Percentiles rank a stretch among this genome's conserved stretches.
Evolutionary conservation across 2,329 filamentous ascomycete genomes (phyloP).

Genomic region (Colletotrichum simmondsii): DNA sequence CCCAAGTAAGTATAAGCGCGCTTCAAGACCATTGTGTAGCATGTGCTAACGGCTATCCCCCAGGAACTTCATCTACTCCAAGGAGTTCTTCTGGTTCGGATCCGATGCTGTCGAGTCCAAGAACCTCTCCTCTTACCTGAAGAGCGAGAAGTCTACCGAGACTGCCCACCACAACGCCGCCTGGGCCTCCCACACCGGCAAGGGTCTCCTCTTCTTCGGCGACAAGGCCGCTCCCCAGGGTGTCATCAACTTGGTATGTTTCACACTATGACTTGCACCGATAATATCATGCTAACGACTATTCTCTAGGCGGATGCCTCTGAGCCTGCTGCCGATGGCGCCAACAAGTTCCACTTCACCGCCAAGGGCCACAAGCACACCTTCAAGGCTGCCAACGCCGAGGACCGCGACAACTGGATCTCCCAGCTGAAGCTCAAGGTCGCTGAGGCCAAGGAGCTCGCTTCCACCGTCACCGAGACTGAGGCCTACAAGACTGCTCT

Average conservation of each 20-base stretch:
- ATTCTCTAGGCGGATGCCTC: slow-evolving; percentile 64
- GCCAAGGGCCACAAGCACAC: slow-evolving; percentile 90
- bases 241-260: slow-evolving; percentile 85
- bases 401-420: slow-evolving; percentile 94
- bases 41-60: slow-evolving; percentile 37
- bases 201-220: slow-evolving; percentile 92
- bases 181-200: slow-evolving; percentile 93
- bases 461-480: slow-evolving; percentile 77
- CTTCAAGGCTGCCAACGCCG: slow-evolving; percentile 81
- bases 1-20: slow-evolving; percentile 78
- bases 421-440: slow-evolving; percentile 84
- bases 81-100: slow-evolving; percentile 93
- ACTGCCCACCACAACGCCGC: slow-evolving; percentile 82
- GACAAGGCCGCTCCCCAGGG: slow-evolving; percentile 85
- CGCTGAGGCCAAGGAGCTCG: slow-evolving; percentile 85
- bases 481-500: slow-evolving; percentile 91
- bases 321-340: slow-evolving; percentile 80
- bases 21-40: too few species aligned
- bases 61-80: slow-evolving; percentile 89
- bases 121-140: slow-evolving; percentile 80
- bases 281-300: slow-evolving; percentile 40
- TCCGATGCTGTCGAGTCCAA: slow-evolving; percentile 79
- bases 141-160: slow-evolving; percentile 85
- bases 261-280: not conserved
- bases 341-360: slow-evolving; percentile 87